These are phyloP conservation scores for Pisolithus microcarpus DNA, from an alignment of 768 basidiomycete species.

Conservation along the genomic window DNA sequence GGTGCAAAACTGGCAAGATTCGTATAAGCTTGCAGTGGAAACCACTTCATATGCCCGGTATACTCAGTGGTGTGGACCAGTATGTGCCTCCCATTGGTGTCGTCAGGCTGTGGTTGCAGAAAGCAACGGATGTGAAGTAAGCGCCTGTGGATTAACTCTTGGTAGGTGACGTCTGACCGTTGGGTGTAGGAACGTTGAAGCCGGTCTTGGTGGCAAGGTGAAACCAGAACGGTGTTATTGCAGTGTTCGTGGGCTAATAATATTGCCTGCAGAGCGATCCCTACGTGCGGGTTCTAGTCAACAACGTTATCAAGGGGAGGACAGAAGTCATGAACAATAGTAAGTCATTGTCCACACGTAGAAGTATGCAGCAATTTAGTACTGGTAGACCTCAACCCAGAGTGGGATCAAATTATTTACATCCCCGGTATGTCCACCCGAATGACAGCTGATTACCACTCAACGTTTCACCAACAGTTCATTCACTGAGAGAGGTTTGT, in stretches of 20 bases:
- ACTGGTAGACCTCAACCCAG: slow-evolving; percentile 73
- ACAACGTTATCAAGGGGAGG: slow-evolving; percentile 70
- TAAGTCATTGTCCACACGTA: slow-evolving; percentile 28
- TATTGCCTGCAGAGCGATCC: slow-evolving; percentile 67
- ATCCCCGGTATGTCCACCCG: slow-evolving; percentile 52
- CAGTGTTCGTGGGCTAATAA: slow-evolving; percentile 5
- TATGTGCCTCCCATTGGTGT: slow-evolving; percentile 92
- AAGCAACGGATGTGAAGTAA: slow-evolving; percentile 81
- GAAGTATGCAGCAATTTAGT: background rate
- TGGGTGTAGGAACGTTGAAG: slow-evolving; percentile 70
- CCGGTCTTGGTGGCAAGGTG: slow-evolving; percentile 84
- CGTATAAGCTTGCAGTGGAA: slow-evolving; percentile 89
- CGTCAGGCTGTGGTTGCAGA: slow-evolving; percentile 75
- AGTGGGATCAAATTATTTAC: slow-evolving; percentile 94
- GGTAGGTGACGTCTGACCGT: slow-evolving; percentile 2
- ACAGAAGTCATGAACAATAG: slow-evolving; percentile 93
- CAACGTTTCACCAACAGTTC: slow-evolving; percentile 39
- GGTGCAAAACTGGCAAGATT: slow-evolving; percentile 69
- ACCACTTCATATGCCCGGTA: slow-evolving; percentile 92
- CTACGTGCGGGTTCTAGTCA: slow-evolving; percentile 79
- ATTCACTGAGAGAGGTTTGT: slow-evolving; percentile 55
- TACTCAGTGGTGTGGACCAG: slow-evolving; percentile 70
- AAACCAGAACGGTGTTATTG: slow-evolving; percentile 2
- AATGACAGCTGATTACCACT: background rate
- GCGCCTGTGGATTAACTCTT: slow-evolving; percentile 7